Evolutionary conservation across 768 basidiomycete genomes (phyloP), one percentile per base, ranked within the genome.

Genomic region (Lactarius indigo): DNA sequence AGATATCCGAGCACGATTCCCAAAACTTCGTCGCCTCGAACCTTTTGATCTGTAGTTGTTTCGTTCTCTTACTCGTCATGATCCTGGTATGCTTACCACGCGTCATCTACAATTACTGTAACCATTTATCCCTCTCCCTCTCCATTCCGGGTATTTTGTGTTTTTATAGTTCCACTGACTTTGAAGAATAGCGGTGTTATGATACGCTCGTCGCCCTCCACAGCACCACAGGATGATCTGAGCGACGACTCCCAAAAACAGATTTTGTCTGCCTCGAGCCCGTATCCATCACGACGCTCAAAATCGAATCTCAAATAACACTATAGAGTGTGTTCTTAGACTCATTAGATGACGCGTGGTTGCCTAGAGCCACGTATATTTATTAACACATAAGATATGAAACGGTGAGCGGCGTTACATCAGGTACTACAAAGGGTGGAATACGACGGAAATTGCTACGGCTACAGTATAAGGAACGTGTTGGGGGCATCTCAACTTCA

Each of bases 11-110:
- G 58, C 42, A 3, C 66, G 66, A 42, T 68, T 68, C 52, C 66
- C 66, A 57, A 67, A 69, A 58, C 68, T 67, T 7, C 61, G 65
- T 23, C 58, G 65, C 37, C 68, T 67, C 15, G 68, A 69, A 50
- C 60, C 68, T 26, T 63, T 67, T 31, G 62, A 68, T 47, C 54
- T 63, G 28, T 67, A 44, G 31, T 23, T 12, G 6, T 17, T 30
- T 23, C 10, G 13, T n/a, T 2, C 26, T 26, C 20, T n/a, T 57
- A 54, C 23, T 4, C 26, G 33, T 41, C 15, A 13, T 54, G 12
- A 30, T 13, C 9, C 39, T 15, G n/a, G 61, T 47, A 57, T 57
- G 65, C 65, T 47, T 55, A 8, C 31, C 20, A 13, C 33, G 26
- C 57, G 20, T 58, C 61, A 56, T 66, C 61, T 66, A 57, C n/a